These are phyloP conservation scores for Rostrohypoxylon terebratum DNA, from an alignment of 495 filamentous ascomycete genomes.

Conservation along the genomic window DNA sequence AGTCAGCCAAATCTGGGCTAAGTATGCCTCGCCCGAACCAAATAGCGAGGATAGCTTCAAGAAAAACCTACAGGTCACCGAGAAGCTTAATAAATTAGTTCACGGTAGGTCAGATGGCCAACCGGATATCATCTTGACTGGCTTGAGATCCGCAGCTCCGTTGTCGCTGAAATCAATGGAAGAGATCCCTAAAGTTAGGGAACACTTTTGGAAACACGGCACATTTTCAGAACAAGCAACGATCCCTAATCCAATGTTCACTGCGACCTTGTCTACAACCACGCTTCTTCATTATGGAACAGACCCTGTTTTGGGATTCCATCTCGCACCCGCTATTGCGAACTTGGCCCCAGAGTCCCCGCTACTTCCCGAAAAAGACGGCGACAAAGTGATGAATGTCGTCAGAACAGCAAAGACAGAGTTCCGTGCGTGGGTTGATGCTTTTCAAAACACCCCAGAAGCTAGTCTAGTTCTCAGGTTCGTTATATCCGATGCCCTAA, in stretches of 20 bases:
- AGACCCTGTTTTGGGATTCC: slow-evolving; percentile 49
- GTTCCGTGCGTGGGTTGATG: slow-evolving; percentile 51
- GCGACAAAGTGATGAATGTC: slow-evolving; percentile 10
- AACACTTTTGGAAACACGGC: slow-evolving; percentile 30
- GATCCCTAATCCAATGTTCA: slow-evolving; percentile 41
- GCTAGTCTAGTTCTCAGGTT: slow-evolving; percentile 32
- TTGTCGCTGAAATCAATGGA: neutral
- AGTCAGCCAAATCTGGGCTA: slow-evolving; percentile 42
- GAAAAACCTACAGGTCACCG: slow-evolving; percentile 16
- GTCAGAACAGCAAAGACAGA: slow-evolving; percentile 43
- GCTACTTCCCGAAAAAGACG: slow-evolving; percentile 16
- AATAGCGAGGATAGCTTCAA: slow-evolving; percentile 18
- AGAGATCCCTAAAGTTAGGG: neutral
- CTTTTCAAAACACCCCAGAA: slow-evolving; percentile 42
- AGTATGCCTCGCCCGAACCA: slow-evolving; percentile 28
- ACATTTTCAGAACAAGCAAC: slow-evolving; percentile 1
- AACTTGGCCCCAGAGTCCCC: slow-evolving; percentile 29
- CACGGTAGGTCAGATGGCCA: neutral
- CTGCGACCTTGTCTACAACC: slow-evolving; percentile 22
- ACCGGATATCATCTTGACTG: neutral
- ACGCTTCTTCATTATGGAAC: slow-evolving; percentile 41
- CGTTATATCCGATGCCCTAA: slow-evolving; percentile 41
- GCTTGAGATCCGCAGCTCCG: slow-evolving; percentile 26
- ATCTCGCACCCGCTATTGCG: slow-evolving; percentile 43
- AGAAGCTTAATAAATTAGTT: neutral